These are phyloP conservation scores for Russula virescens DNA, from an alignment of 768 basidiomycete species.

Conservation along the genomic window DNA sequence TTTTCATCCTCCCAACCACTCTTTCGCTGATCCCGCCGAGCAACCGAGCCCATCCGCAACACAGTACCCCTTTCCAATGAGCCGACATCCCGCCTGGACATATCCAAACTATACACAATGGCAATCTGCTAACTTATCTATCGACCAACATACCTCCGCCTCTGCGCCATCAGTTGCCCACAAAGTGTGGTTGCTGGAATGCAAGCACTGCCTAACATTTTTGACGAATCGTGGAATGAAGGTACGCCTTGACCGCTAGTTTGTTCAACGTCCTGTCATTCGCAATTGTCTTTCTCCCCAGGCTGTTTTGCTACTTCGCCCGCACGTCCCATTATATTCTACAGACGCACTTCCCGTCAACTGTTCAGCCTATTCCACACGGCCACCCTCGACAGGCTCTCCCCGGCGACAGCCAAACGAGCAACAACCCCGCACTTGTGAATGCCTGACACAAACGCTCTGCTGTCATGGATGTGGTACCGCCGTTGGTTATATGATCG, in stretches of 20 bases:
- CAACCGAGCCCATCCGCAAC: background rate
- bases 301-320: constrained; percentile 80
- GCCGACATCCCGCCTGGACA: constrained; percentile 3
- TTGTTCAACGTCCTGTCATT: constrained; percentile 7
- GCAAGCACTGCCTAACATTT: constrained; percentile 65
- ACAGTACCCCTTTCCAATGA: constrained; percentile 7
- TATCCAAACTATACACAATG: constrained; percentile 12
- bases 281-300: constrained; percentile 29
- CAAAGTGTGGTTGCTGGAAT: constrained; percentile 79
- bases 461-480: constrained; percentile 76
- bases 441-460: constrained; percentile 77
- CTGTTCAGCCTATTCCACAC: constrained; percentile 60
- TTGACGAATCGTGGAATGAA: constrained; percentile 85
- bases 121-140: constrained; percentile 1
- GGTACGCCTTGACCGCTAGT: constrained; percentile 34
- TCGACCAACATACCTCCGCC: constrained; percentile 15
- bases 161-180: constrained; percentile 47
- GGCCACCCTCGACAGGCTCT: constrained; percentile 28
- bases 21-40: background rate
- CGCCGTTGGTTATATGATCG: constrained; percentile 75
- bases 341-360: constrained; percentile 76
- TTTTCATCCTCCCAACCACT: background rate
- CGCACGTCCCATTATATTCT: constrained; percentile 76
- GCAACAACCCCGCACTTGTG: constrained; percentile 55
- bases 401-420: constrained; percentile 28